phyloP scores from a whole-genome alignment of 345 rosid genomes.

The Hypericum perforatum region DNA sequence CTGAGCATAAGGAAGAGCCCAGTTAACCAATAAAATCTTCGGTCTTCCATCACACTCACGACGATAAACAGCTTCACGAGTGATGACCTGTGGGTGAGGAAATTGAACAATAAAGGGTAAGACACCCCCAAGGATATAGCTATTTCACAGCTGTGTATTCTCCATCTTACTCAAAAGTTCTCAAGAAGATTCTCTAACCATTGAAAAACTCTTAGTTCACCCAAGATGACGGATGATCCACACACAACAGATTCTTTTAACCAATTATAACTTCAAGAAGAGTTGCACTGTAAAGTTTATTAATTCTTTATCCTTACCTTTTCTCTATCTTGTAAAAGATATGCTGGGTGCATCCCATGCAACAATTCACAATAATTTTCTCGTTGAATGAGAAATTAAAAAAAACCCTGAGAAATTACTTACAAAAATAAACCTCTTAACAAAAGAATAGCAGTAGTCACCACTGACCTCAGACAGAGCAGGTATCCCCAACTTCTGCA shows the following conservation, averaged over 20 bases:
- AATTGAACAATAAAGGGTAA: background rate
- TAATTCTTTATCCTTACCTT: too few species aligned
- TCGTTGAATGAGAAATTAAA: too few species aligned
- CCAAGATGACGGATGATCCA: too few species aligned
- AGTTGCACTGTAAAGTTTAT: too few species aligned
- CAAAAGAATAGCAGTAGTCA: background rate
- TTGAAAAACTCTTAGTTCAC: too few species aligned
- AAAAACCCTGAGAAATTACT: background rate
- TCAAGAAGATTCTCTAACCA: too few species aligned
- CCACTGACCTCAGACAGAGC: slow-evolving; percentile 62
- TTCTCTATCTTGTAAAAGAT: too few species aligned
- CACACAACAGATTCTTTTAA: too few species aligned
- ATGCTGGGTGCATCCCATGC: too few species aligned
- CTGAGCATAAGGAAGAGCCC: slow-evolving; percentile 95
- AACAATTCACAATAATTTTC: too few species aligned
- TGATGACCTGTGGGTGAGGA: slow-evolving; percentile 46
- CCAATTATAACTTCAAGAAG: too few species aligned
- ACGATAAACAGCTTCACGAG: slow-evolving; percentile 57
- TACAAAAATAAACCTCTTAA: background rate
- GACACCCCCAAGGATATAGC: background rate
- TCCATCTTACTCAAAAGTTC: too few species aligned
- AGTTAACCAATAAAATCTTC: slow-evolving; percentile 52
- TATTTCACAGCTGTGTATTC: background rate
- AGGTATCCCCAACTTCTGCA: slow-evolving; percentile 70
- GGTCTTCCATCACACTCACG: slow-evolving; percentile 40